These are phyloP conservation scores for Debaryomycetaceae sp. DNA, from an alignment of 1,139 yeast species.

Conservation along the genomic window DNA sequence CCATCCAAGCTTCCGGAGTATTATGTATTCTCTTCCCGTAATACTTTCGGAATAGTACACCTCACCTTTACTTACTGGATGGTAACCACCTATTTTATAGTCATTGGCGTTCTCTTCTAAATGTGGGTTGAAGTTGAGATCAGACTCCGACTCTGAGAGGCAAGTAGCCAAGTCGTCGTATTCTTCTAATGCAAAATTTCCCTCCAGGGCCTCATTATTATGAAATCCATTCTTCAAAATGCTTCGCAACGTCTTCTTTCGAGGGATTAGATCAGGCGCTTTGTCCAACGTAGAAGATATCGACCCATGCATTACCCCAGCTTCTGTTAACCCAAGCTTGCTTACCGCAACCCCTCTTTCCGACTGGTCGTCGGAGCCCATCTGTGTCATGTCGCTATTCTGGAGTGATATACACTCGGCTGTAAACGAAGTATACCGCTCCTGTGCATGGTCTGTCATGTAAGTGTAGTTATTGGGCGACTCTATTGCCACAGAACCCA, in stretches of 20 bases:
- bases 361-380: constrained; percentile 6
- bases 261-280: not conserved
- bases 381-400: constrained; percentile 36
- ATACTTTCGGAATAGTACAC: constrained; percentile 27
- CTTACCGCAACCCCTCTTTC: not conserved
- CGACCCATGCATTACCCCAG: not conserved
- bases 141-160: constrained; percentile 23
- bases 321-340: not conserved
- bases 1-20: constrained; percentile 61
- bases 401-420: constrained; percentile 39
- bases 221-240: constrained; percentile 4
- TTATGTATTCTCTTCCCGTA: constrained; percentile 24
- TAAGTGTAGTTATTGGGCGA: constrained; percentile 2
- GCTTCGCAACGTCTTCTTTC: constrained; percentile 5
- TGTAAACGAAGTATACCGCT: constrained; percentile 29
- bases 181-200: constrained; percentile 4
- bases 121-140: constrained; percentile 28
- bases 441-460: constrained; percentile 4
- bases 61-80: constrained; percentile 40
- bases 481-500: not conserved
- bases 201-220: constrained; percentile 1
- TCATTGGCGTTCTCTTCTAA: constrained; percentile 38
- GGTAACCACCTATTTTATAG: constrained; percentile 41
- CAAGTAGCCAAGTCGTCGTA: constrained; percentile 9
- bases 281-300: not conserved